Percentiles rank a stretch among this genome's conserved stretches.
These are phyloP conservation scores for Sarocladium oryzae DNA, from an alignment of 2,329 filamentous ascomycete species.

Conservation along the genomic window DNA sequence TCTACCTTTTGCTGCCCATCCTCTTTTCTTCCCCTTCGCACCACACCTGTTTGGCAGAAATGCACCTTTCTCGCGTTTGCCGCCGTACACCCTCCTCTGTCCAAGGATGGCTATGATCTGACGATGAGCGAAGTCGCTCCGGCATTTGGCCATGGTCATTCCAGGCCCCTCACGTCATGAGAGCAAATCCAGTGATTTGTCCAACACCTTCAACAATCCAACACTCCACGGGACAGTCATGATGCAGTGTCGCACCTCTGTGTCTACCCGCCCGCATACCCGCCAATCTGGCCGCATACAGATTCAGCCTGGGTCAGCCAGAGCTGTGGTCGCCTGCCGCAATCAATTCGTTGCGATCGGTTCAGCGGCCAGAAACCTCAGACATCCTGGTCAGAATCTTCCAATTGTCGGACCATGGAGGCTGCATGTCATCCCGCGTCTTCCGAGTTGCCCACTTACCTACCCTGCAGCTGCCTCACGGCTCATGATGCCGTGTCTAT, in stretches of 20 bases:
- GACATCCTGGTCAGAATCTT: too few species aligned
- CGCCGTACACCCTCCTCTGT: neutral
- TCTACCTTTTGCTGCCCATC: neutral
- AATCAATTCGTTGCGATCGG: constrained; percentile 2
- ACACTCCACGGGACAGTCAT: too few species aligned
- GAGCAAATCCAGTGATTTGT: too few species aligned
- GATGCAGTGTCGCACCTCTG: too few species aligned
- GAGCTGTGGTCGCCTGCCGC: neutral
- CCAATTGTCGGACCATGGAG: too few species aligned
- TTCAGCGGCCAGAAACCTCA: neutral
- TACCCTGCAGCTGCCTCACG: neutral
- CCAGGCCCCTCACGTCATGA: too few species aligned
- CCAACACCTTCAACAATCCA: too few species aligned
- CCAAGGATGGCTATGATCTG: neutral
- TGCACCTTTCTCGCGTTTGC: constrained; percentile 4
- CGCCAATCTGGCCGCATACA: too few species aligned
- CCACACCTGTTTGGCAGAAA: neutral
- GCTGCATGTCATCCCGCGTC: too few species aligned
- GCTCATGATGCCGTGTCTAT: neutral
- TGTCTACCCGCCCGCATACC: too few species aligned
- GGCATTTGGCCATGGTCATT: neutral
- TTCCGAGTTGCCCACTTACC: too few species aligned
- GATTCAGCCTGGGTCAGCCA: too few species aligned
- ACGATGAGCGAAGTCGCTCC: constrained; percentile 6
- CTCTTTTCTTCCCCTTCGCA: neutral